Base-by-base conservation (phyloP, 169 alveolate species). In the Eimeria maxima region DNA sequence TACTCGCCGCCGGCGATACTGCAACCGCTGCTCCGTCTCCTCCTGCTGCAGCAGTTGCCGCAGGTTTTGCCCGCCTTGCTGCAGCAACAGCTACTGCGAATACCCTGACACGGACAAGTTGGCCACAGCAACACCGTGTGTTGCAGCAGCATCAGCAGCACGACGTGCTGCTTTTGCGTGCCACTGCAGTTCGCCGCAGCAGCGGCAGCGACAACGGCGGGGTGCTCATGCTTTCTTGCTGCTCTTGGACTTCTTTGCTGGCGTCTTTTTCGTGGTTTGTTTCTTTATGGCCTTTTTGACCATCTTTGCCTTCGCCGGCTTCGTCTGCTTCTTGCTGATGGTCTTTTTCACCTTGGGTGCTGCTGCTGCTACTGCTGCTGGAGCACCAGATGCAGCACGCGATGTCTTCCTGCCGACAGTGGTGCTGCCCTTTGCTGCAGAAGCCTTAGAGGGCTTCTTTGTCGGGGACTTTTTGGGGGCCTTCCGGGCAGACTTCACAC, bases 91-190 rank as follows among this genome's bases (percentile, higher is more conserved):
- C 91, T 55, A 50, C 91, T 53, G 91, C 91, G 47, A 33, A 47
- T 55, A 63, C 81, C 93, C 93, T 86, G 63, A 57, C 93, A 86
- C 93, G 57, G 93, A 86, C 93, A 86, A 60, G 44, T 45, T 38
- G 47, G 80, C 80, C 50, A 83, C 47, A 63, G 65, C 81, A 86
- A n/a, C 80, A 60, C 53, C 18, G 80, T 63, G 63, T 10, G 93
- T 86, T 42, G 80, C 93, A 60, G 93, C 80, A 86, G 93, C 93
- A 63, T 55, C 93, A 86, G 93, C 93, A 86, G 81, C 93, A 86
- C 93, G 93, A 60, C 93, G 80, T 63, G 93, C 93, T 86, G 93
- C 93, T 86, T 29, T 57, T 55, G 65, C 33, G 93, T 60, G 76
- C 63, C 81, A 29, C 93, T 86, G 76, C 45, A 6, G 42, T 33